Evolutionary conservation across 441 rosid genomes (phyloP).

Genomic region (Mallotus japonicus): DNA sequence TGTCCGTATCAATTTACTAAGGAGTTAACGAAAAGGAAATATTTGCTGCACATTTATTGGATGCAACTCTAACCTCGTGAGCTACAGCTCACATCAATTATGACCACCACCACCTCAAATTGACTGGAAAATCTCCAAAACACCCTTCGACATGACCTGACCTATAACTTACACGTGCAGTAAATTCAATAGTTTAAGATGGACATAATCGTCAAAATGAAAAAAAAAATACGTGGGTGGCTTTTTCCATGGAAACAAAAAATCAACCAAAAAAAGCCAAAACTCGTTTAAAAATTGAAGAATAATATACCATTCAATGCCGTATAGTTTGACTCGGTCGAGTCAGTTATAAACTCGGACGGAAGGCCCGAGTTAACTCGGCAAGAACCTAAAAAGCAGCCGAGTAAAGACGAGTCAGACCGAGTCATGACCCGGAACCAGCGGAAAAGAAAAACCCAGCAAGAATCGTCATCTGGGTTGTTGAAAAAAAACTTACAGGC

Average conservation of each 20-base stretch:
- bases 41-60: slow-evolving; percentile 31
- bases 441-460: slow-evolving; percentile 18
- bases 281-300: slow-evolving; percentile 18
- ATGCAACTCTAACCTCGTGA: slow-evolving; percentile 42
- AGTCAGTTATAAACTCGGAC: slow-evolving; percentile 16
- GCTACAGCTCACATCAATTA: slow-evolving; percentile 48
- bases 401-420: slow-evolving; percentile 27
- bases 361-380: slow-evolving; percentile 29
- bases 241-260: neutral
- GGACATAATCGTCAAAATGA: slow-evolving; percentile 40
- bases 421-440: slow-evolving; percentile 4
- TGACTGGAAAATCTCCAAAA: slow-evolving; percentile 17
- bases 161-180: neutral
- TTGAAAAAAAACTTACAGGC: slow-evolving; percentile 41
- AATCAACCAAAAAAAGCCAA: neutral
- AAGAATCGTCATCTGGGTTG: neutral
- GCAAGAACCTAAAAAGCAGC: neutral
- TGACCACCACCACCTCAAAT: neutral
- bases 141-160: slow-evolving; percentile 28
- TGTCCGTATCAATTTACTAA: neutral
- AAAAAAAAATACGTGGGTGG: neutral
- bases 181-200: neutral
- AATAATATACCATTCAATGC: slow-evolving; percentile 33
- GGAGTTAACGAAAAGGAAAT: neutral
- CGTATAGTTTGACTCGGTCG: slow-evolving; percentile 35